Evolutionary conservation across 1,139 yeast genomes (phyloP).

Genomic region (Pneumocystis canis): DNA sequence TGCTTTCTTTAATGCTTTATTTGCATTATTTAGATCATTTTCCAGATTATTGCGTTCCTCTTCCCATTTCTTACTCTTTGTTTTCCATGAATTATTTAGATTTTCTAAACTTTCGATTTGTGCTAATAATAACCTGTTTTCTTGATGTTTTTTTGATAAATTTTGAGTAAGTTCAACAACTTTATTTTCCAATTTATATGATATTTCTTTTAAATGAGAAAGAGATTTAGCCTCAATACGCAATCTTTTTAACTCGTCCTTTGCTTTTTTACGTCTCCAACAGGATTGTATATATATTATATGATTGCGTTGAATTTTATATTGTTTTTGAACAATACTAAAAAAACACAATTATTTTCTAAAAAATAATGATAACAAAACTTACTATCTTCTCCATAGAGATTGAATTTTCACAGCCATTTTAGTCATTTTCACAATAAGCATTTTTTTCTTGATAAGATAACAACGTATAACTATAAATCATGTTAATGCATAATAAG

Average conservation of each 20-base stretch:
- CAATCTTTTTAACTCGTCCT: constrained; percentile 44
- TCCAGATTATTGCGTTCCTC: constrained; percentile 20
- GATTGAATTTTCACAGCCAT: constrained; percentile 65
- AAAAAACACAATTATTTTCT: background rate
- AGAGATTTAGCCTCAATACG: constrained; percentile 83
- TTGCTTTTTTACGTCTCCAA: constrained; percentile 64
- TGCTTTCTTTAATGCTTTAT: constrained; percentile 37
- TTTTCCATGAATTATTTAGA: constrained; percentile 25
- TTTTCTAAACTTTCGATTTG: constrained; percentile 41
- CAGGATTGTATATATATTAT: constrained; percentile 64
- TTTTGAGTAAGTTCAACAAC: constrained; percentile 87
- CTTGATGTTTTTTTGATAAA: constrained; percentile 60
- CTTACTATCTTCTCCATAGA: constrained; percentile 25
- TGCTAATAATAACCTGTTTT: constrained; percentile 54
- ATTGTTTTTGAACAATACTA: constrained; percentile 33
- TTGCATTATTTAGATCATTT: constrained; percentile 19
- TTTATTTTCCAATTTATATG: constrained; percentile 85
- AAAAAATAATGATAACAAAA: constrained; percentile 32
- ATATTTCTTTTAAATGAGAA: constrained; percentile 75
- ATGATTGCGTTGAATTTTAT: constrained; percentile 32
- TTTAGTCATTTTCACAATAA: constrained; percentile 36
- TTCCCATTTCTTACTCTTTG: constrained; percentile 22
- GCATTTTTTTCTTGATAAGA: constrained; percentile 38
- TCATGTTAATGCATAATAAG: background rate
- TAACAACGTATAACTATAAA: constrained; percentile 46